A percentile compares a stretch with the other conserved stretches of the same genome.
Conservation (phyloP, 2,329 filamentous ascomycete species). For the Colletotrichum filicis region DNA sequence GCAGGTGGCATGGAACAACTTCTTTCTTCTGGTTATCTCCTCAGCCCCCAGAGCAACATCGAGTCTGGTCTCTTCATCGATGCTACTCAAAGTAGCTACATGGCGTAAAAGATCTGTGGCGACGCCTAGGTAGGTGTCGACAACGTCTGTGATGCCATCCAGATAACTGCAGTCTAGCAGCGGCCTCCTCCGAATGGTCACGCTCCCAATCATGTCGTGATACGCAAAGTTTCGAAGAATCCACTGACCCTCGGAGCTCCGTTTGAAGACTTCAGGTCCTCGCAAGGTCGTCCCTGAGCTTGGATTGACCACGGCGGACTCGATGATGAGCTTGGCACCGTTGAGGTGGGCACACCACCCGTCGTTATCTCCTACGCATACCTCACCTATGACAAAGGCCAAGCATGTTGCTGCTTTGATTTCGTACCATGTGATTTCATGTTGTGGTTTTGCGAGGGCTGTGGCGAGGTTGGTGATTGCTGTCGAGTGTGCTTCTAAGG, state of each 20-base stretch:
- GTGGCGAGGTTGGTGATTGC: slow-evolving; percentile 26
- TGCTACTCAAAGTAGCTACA: slow-evolving; percentile 6
- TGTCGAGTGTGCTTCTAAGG: slow-evolving; percentile 23
- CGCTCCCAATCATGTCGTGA: slow-evolving; percentile 33
- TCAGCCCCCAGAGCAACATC: not conserved
- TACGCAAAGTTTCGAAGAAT: slow-evolving; percentile 37
- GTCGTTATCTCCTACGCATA: slow-evolving; percentile 15
- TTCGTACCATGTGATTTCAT: slow-evolving; percentile 28
- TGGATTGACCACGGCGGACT: slow-evolving; percentile 7
- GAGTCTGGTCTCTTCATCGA: slow-evolving; percentile 20
- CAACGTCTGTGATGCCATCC: slow-evolving; percentile 33
- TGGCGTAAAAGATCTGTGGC: slow-evolving; percentile 30
- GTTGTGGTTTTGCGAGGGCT: slow-evolving; percentile 19
- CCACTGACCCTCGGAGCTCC: slow-evolving; percentile 34
- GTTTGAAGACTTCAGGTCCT: slow-evolving; percentile 31
- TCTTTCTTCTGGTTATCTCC: not conserved
- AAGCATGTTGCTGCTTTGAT: slow-evolving; percentile 32
- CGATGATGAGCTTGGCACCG: slow-evolving; percentile 32
- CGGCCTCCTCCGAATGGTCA: slow-evolving; percentile 27
- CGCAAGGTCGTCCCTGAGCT: slow-evolving; percentile 4
- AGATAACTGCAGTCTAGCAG: slow-evolving; percentile 31
- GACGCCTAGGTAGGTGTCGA: slow-evolving; percentile 35
- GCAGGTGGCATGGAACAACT: not conserved
- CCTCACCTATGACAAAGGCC: slow-evolving; percentile 29
- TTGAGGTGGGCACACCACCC: slow-evolving; percentile 33